A percentile compares a stretch with the other conserved stretches of the same genome.
Conservation (phyloP, 768 basidiomycete species). For the Kwoniella pini region DNA sequence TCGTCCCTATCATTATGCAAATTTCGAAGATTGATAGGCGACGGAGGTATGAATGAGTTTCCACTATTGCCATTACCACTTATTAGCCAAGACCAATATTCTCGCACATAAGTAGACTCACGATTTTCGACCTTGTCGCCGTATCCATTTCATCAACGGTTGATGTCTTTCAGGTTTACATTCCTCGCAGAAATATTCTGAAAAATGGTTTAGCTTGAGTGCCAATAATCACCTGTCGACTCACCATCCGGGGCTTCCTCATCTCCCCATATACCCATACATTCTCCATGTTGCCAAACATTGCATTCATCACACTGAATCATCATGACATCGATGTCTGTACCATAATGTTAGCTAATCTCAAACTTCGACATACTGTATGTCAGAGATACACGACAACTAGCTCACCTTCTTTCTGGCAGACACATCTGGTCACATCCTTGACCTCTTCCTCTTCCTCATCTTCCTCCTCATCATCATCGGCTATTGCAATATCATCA, state of each 20-base stretch:
- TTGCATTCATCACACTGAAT: conserved; percentile 96
- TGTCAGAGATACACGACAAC: too few species aligned
- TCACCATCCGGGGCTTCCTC: conserved; percentile 55
- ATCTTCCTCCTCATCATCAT: conserved; percentile 15
- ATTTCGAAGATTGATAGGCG: conserved; percentile 39
- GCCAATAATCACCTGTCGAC: conserved; percentile 7
- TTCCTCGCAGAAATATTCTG: conserved; percentile 88
- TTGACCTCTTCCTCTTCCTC: conserved; percentile 27
- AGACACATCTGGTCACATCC: conserved; percentile 50
- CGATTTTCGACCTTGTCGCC: conserved; percentile 61
- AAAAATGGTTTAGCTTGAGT: conserved; percentile 44
- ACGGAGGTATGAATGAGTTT: conserved; percentile 32
- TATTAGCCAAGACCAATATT: background rate
- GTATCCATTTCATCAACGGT: conserved; percentile 60
- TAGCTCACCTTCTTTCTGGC: conserved; percentile 37
- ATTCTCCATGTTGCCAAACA: conserved; percentile 96
- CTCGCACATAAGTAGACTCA: too few species aligned
- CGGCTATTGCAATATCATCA: conserved; percentile 1
- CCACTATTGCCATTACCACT: background rate
- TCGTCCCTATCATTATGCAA: conserved; percentile 35
- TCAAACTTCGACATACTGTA: too few species aligned
- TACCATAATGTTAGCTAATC: conserved; percentile 6
- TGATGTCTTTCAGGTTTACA: conserved; percentile 84
- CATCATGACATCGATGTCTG: conserved; percentile 86
- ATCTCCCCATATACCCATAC: conserved; percentile 79